Conservation (phyloP, 768 basidiomycete species). For the Guyanaporus albipodus region DNA sequence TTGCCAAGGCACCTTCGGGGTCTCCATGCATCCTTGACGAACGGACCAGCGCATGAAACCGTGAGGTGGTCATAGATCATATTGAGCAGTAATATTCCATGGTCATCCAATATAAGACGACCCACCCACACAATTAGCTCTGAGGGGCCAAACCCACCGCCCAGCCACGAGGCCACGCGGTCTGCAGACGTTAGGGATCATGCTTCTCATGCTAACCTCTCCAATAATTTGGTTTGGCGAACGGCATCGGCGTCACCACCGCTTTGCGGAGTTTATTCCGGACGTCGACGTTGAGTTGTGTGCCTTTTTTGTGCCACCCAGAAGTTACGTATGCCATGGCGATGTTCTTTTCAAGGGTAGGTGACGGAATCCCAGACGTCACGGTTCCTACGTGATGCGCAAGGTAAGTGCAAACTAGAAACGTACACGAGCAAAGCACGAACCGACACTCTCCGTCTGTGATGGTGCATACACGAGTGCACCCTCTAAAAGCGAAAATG, state of each 20-base stretch:
- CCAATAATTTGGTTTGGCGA: conserved; percentile 79
- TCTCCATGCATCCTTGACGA: too few species aligned
- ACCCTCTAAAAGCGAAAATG: conserved; percentile 50
- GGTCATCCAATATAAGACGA: background rate
- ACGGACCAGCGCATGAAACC: too few species aligned
- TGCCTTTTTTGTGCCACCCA: conserved; percentile 90
- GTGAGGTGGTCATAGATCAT: background rate
- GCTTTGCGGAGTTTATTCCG: conserved; percentile 76
- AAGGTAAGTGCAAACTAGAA: too few species aligned
- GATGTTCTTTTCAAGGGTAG: conserved; percentile 84
- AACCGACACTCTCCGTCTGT: conserved; percentile 58
- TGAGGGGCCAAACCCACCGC: too few species aligned
- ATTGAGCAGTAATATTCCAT: background rate
- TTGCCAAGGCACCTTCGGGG: too few species aligned
- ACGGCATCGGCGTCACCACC: conserved; percentile 80
- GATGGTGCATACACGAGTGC: conserved; percentile 64
- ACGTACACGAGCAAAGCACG: conserved; percentile 20
- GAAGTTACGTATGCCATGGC: conserved; percentile 89
- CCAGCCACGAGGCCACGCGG: background rate
- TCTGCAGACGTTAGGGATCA: background rate
- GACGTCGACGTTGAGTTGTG: conserved; percentile 78
- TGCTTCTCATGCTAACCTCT: conserved; percentile 40
- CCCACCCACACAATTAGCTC: too few species aligned
- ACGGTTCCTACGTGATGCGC: conserved; percentile 68
- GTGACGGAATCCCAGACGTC: conserved; percentile 95